Conservation (phyloP, 345 rosid genomes). For the Brassica nigra region DNA sequence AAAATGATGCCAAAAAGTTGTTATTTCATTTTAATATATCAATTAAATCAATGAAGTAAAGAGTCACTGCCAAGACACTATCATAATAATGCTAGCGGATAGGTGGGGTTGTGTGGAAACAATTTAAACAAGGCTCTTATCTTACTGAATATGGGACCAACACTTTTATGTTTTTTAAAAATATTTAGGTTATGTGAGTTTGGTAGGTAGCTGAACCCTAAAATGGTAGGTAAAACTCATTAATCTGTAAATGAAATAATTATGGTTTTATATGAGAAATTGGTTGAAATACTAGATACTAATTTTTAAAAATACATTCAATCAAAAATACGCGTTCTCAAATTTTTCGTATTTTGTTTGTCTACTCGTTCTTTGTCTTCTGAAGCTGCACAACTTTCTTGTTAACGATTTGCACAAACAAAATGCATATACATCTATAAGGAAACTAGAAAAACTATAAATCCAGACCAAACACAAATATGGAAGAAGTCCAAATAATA, state of each 20-base stretch:
- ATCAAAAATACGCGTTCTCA: too few relatives aligned
- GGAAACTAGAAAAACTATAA: too few relatives aligned
- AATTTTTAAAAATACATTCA: too few relatives aligned
- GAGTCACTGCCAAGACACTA: conserved; percentile 23
- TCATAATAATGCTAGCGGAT: conserved; percentile 25
- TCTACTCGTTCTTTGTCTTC: too few relatives aligned
- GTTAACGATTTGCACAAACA: too few relatives aligned
- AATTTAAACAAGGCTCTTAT: conserved; percentile 23
- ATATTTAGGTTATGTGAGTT: background rate
- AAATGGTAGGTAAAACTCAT: background rate
- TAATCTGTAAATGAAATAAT: background rate
- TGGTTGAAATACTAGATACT: too few relatives aligned
- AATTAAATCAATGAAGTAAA: background rate
- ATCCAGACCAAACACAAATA: too few relatives aligned
- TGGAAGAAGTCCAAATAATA: too few relatives aligned
- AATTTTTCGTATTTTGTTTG: too few relatives aligned
- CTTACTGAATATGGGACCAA: conserved; percentile 24
- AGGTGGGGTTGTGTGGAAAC: conserved; percentile 37
- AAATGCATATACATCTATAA: too few relatives aligned
- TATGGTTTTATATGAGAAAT: background rate
- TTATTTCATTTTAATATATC: background rate
- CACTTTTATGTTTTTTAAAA: background rate
- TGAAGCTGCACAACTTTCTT: too few relatives aligned
- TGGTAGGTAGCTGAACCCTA: conserved; percentile 12
- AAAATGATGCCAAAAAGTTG: conserved; percentile 12